Evolutionary conservation across 2,329 filamentous ascomycete genomes (phyloP).

Genomic region (Alternaria solani): DNA sequence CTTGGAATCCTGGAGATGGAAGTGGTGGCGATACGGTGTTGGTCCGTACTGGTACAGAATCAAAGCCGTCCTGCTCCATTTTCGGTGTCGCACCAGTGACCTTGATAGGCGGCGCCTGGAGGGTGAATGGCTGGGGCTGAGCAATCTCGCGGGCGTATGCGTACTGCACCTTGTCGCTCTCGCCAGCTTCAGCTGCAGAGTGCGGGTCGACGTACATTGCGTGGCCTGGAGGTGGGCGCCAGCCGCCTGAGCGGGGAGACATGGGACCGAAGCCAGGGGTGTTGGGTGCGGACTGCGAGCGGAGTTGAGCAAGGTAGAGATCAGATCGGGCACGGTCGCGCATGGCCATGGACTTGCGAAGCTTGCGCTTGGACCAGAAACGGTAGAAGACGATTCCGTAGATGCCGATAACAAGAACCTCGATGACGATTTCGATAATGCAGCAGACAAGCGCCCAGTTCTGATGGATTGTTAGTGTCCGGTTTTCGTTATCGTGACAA

Average conservation of each 20-base stretch:
- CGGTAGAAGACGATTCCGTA: conserved; percentile 97
- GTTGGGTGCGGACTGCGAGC: conserved; percentile 87
- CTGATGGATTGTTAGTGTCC: conserved; percentile 56
- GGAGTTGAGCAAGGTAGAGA: conserved; percentile 78
- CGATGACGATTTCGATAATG: conserved; percentile 94
- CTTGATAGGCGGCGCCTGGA: conserved; percentile 84
- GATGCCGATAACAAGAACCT: conserved; percentile 87
- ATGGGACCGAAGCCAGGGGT: conserved; percentile 82
- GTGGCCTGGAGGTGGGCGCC: conserved; percentile 56
- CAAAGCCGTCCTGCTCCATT: conserved; percentile 69
- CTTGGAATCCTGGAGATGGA: conserved; percentile 48
- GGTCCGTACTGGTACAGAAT: conserved; percentile 42
- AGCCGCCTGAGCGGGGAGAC: conserved; percentile 66
- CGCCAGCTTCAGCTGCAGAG: conserved; percentile 62
- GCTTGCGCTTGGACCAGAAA: conserved; percentile 94
- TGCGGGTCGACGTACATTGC: conserved; percentile 55
- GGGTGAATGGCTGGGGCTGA: conserved; percentile 73
- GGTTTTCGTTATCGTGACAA: not conserved
- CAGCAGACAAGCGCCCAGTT: conserved; percentile 97
- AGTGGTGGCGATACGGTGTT: conserved; percentile 50
- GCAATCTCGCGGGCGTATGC: conserved; percentile 54
- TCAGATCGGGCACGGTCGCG: conserved; percentile 94
- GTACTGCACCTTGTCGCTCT: conserved; percentile 50
- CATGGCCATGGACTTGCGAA: conserved; percentile 95
- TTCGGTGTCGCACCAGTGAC: conserved; percentile 80